Base-by-base conservation (phyloP, 129 eudicot species). In the Flaveria sonorensis region DNA sequence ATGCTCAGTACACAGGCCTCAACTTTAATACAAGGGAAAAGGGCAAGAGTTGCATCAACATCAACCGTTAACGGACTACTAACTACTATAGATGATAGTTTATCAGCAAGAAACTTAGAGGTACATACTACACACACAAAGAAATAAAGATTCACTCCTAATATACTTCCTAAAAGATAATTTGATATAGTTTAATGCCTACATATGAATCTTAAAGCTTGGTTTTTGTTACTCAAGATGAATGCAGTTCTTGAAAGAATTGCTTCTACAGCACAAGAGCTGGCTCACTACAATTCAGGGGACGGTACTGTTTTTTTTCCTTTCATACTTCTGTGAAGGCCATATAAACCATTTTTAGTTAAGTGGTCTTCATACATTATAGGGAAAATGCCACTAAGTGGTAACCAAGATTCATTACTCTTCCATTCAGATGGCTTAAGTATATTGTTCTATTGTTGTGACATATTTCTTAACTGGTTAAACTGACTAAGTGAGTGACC, bases 281-380 rank as follows among this genome's bases (percentile, higher is more conserved):
- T 93, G 89, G 89, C 96, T 47, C 98, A 89, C 72, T 88, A 89
- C 83, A 97, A 93, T 87, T 93, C 98, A 24, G 98, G 98, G 66
- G 97, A 93, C 75, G 98, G 98, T 93, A 86, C 15, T 26, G 15
- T 53, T 9, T 57, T 9, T 57, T 21, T 57, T 57, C 63, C 14
- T 57, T 23, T 21, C 32, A 57, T 57, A 7, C 64, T 57, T 20
- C 13, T 57, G 64, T 57, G 64, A 57, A 57, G 20, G 1, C 13
- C 64, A 19, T 72, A 2, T 39, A 23, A 55, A 14, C 24, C 28
- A 19, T 59, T 43, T 55, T 36, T 36, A 36, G 40, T 36, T 36
- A 36, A 36, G 40, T 36, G 40, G 40, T 36, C 40, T 36, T 36
- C 40, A 36, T 36, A 36, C 5, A 36, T 36, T 36, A 4, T 10